These are phyloP conservation scores for Botrytis paeoniae DNA, from an alignment of 2,329 filamentous ascomycete species.

Conservation along the genomic window DNA sequence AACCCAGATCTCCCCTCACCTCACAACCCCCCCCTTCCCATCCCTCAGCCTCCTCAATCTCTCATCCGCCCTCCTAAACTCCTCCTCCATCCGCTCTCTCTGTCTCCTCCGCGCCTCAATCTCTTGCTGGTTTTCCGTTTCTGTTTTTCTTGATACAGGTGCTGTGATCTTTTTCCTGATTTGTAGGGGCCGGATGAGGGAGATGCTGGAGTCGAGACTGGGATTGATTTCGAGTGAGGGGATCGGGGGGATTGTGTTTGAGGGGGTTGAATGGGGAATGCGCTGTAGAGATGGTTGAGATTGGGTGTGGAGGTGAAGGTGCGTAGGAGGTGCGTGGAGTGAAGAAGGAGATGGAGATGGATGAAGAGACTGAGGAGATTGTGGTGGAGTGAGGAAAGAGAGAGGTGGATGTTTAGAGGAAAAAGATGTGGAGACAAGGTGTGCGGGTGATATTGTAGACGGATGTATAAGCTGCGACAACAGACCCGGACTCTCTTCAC, in stretches of 20 bases:
- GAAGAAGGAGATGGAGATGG: neutral
- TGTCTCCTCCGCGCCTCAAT: neutral
- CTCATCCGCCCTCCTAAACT: constrained; percentile 15
- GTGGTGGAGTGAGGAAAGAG: neutral
- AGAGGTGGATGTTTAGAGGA: neutral
- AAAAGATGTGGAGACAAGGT: neutral
- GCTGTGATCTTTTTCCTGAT: neutral
- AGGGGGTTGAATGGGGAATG: too few species aligned
- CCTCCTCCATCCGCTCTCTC: neutral
- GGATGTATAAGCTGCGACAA: neutral
- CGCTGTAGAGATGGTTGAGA: neutral
- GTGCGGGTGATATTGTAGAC: neutral
- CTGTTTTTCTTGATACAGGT: neutral
- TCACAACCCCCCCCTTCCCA: constrained; percentile 4
- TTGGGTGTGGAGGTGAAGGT: neutral
- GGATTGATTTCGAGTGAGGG: neutral
- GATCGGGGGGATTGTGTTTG: neutral
- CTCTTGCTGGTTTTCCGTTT: too few species aligned
- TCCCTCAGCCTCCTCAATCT: constrained; percentile 17
- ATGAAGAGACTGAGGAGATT: neutral
- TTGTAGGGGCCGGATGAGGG: neutral
- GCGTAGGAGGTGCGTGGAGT: too few species aligned
- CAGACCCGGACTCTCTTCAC: neutral
- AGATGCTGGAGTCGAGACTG: neutral
- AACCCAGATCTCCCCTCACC: too few species aligned